A percentile compares a stretch with the other conserved stretches of the same genome.
Evolutionary conservation across 169 alveolate genomes (phyloP).

Genomic region (Eimeria zaria): DNA sequence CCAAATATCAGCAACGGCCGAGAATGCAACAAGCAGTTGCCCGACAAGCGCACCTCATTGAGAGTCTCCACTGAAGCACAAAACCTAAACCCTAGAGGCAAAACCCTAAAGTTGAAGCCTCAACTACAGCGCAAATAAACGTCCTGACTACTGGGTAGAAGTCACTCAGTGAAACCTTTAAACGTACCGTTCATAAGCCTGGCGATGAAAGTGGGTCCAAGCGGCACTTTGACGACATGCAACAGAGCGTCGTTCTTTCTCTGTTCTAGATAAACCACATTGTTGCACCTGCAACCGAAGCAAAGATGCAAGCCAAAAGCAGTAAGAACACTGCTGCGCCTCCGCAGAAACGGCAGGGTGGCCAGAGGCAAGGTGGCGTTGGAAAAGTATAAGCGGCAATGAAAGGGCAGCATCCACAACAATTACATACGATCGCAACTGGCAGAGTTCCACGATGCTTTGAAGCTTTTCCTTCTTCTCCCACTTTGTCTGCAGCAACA

Average conservation of each 20-base stretch:
- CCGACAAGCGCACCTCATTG: conserved; percentile 96
- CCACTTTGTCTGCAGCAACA: conserved; percentile 91
- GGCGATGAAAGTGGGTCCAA: conserved; percentile 97
- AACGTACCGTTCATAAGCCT: conserved; percentile 91
- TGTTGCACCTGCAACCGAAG: conserved; percentile 82
- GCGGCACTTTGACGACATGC: conserved; percentile 97
- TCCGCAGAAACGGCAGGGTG: neutral
- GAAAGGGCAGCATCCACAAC: neutral
- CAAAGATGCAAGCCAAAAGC: conserved; percentile 79
- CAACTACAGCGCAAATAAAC: neutral
- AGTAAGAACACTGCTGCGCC: conserved; percentile 85
- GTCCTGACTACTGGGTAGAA: neutral
- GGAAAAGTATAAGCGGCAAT: neutral
- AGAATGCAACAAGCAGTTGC: conserved; percentile 96
- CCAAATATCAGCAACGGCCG: conserved; percentile 94
- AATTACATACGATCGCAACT: conserved; percentile 79
- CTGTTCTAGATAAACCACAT: conserved; percentile 85
- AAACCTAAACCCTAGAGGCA: neutral
- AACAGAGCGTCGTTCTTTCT: conserved; percentile 92
- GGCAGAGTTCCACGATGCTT: conserved; percentile 92
- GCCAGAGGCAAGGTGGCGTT: neutral
- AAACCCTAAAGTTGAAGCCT: neutral
- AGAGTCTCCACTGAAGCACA: conserved; percentile 92
- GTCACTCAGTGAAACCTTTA: neutral
- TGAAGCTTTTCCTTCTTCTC: conserved; percentile 92